Conservation (phyloP, 2,329 filamentous ascomycete species). For the Purpureocillium lavendulum region DNA sequence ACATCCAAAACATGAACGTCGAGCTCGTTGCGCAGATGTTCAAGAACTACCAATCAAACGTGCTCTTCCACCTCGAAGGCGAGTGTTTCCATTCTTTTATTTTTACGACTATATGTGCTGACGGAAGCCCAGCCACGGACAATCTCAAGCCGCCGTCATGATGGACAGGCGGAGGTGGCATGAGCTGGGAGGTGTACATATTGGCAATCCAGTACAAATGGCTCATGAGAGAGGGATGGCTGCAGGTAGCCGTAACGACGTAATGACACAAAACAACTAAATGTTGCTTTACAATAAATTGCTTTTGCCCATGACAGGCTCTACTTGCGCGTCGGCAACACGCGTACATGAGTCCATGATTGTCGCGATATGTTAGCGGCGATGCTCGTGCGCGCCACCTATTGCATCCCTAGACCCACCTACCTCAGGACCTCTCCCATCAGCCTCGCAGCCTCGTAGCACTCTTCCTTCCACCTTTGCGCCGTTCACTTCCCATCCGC, state of each 20-base stretch:
- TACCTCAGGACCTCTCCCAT: constrained; percentile 9
- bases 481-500: no score
- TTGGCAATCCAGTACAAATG: no score
- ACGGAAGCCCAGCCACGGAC: constrained; percentile 57
- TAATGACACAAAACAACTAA: no score
- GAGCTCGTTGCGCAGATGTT: constrained; percentile 99
- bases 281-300: no score
- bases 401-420: constrained; percentile 9
- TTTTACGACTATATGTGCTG: not conserved
- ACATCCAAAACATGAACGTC: constrained; percentile 97
- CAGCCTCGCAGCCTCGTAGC: constrained; percentile 27
- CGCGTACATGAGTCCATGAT: no score
- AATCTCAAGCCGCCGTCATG: constrained; percentile 70
- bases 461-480: constrained; percentile 6
- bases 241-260: no score
- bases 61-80: constrained; percentile 96
- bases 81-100: constrained; percentile 12
- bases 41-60: constrained; percentile 98
- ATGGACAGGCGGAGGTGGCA: not conserved
- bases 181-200: no score
- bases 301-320: no score
- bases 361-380: not conserved
- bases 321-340: no score
- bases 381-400: not conserved
- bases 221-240: no score